These are phyloP conservation scores for Metschnikowia kofuensis DNA, from an alignment of 805 yeast genomes.

Conservation along the genomic window DNA sequence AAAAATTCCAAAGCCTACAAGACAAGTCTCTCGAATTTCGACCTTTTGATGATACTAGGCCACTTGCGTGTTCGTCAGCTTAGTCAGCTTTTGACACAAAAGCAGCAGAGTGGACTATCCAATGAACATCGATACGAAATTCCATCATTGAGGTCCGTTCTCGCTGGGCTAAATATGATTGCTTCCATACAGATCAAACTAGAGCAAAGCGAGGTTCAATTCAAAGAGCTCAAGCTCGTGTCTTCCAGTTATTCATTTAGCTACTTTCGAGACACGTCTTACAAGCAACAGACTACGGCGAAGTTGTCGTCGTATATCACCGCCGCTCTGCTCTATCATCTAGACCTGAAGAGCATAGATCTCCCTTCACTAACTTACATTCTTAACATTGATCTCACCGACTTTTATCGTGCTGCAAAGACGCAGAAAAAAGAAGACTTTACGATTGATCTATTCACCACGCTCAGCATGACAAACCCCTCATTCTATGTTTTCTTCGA, in stretches of 20 bases:
- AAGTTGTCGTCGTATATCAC: constrained; percentile 25
- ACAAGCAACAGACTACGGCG: constrained; percentile 13
- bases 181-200: constrained; percentile 15
- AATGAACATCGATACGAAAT: not conserved
- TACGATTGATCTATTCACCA: constrained; percentile 17
- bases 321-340: constrained; percentile 27
- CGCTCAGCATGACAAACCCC: constrained; percentile 32
- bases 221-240: constrained; percentile 9
- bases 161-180: constrained; percentile 9
- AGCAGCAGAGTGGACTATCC: not conserved
- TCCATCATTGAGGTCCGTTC: constrained; percentile 4
- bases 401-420: constrained; percentile 20
- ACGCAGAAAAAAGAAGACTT: constrained; percentile 6
- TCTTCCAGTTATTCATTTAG: constrained; percentile 16
- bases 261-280: constrained; percentile 11
- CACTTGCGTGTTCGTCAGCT: constrained; percentile 12
- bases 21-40: constrained; percentile 9
- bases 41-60: constrained; percentile 5
- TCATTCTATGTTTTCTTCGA: constrained; percentile 36
- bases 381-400: constrained; percentile 20
- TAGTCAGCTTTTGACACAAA: constrained; percentile 5
- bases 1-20: not conserved
- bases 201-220: constrained; percentile 16
- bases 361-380: constrained; percentile 34
- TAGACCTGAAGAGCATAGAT: constrained; percentile 30